Base-by-base conservation (phyloP, 2,329 filamentous ascomycete genomes). In the Hymenoscyphus linearis region DNA sequence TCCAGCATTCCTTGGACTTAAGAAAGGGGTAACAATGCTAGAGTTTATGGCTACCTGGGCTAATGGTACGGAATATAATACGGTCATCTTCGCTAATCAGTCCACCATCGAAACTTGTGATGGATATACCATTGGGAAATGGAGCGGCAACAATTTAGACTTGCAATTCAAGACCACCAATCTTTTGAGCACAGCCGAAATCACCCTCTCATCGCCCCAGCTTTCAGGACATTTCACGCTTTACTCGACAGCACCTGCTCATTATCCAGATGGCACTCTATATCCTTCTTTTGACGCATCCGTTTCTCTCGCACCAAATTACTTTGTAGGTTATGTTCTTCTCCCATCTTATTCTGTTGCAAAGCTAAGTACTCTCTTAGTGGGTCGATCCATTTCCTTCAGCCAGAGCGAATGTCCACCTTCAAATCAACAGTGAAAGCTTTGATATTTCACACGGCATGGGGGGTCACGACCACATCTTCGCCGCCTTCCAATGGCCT, bases 361-460 rank as follows among this genome's bases (percentile, higher is more conserved):
- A 31, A 25, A 3, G 4, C 50, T 53, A 53, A 53, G 14, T 13
- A 53, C 27, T 7, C 16, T 22, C 9, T 16, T 58, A 55, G n/a
- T 61, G 50, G 59, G 57, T 47, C 22, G 59, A 61, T 34, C 22
- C 59, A 22, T 53, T 47, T 22, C 54, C 55, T 13, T 57, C 55
- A 4, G 55, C 55, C 16, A 47, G 13, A 12, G 59, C 44, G 34
- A n/a, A 57, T 6, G 50, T 40, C n/a, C 52, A 31, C 16, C 44
- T 61, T 16, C 26, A 10, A 10, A 16, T 61, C 4, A 35, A 35
- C 22, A 52, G 52, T 14, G 9, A 22, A 6, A 14, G 14, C 14
- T 58, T 61, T 22, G 22, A 52, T n/a, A 44, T 61, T 25, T 5
- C 7, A 31, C 27, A 37, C 31, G 59, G 59, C 10, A 14, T 44